Conservation (phyloP, 345 rosid species). For the Angophora floribunda region DNA sequence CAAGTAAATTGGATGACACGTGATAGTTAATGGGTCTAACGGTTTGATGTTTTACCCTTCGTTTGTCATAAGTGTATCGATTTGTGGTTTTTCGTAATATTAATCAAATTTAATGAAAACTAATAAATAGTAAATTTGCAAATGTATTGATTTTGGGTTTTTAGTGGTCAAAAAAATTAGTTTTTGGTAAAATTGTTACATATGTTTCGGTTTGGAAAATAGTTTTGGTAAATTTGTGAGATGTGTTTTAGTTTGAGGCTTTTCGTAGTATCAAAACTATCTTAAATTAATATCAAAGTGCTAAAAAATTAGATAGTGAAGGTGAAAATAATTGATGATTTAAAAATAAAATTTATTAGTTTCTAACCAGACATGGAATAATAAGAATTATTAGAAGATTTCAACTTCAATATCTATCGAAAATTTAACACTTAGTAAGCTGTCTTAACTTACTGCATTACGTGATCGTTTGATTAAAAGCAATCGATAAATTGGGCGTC, state of each 20-base stretch:
- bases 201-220: too few species aligned
- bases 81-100: neutral
- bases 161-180: neutral
- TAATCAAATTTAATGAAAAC: neutral
- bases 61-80: too few species aligned
- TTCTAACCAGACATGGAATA: neutral
- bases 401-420: neutral
- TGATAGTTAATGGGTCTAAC: neutral
- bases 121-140: accelerated
- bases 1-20: too few species aligned
- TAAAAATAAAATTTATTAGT: too few species aligned
- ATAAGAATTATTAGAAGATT: neutral
- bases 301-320: neutral
- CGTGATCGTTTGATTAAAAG: neutral
- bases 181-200: neutral
- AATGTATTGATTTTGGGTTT: neutral
- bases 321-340: neutral
- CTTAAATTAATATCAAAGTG: too few species aligned
- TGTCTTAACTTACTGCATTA: neutral
- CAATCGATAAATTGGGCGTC: neutral
- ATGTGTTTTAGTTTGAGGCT: neutral
- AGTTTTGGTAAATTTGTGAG: too few species aligned
- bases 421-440: neutral
- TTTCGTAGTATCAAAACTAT: too few species aligned
- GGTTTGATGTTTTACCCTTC: neutral